phyloP scores from a whole-genome alignment of 108 stramenopile species.

The Nannochloropsis salina region DNA sequence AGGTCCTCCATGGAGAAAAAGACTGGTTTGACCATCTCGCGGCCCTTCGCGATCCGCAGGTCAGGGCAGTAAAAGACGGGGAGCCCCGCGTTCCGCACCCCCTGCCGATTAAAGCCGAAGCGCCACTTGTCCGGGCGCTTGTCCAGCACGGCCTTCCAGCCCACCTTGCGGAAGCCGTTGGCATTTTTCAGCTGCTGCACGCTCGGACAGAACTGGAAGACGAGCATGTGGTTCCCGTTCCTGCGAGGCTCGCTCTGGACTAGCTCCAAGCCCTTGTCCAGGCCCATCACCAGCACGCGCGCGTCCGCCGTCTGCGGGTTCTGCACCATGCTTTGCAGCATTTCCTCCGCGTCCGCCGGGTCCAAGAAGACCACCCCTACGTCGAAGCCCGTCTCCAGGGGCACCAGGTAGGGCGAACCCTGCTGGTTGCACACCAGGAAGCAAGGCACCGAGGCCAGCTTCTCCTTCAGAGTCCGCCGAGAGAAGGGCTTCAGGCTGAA shows the following conservation, averaged over 20 bases:
- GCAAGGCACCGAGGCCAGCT: conserved; percentile 38
- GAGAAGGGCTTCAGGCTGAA: conserved; percentile 36
- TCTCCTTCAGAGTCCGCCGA: conserved; percentile 41
- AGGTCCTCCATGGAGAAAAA: conserved; percentile 11
- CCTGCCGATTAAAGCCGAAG: conserved; percentile 8
- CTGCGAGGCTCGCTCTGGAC: conserved; percentile 21
- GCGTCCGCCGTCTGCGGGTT: conserved; percentile 18
- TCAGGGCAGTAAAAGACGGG: neutral
- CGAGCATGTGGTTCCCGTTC: conserved; percentile 27
- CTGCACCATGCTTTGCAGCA: conserved; percentile 39
- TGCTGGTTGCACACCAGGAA: conserved; percentile 38
- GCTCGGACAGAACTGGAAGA: conserved; percentile 19
- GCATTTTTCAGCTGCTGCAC: conserved; percentile 4
- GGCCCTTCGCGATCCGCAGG: neutral
- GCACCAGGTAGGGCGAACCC: conserved; percentile 40
- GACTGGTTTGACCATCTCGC: conserved; percentile 5
- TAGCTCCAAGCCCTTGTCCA: conserved; percentile 42
- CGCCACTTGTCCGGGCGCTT: conserved; percentile 12
- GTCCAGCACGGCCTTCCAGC: neutral
- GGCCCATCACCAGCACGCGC: conserved; percentile 39
- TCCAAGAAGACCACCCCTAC: conserved; percentile 35
- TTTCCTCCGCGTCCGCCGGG: conserved; percentile 38
- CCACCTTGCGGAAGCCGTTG: neutral
- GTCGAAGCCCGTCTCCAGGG: neutral
- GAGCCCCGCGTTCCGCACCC: neutral